Conservation (phyloP, 2,329 filamentous ascomycete genomes). For the Scedosporium boydii region DNA sequence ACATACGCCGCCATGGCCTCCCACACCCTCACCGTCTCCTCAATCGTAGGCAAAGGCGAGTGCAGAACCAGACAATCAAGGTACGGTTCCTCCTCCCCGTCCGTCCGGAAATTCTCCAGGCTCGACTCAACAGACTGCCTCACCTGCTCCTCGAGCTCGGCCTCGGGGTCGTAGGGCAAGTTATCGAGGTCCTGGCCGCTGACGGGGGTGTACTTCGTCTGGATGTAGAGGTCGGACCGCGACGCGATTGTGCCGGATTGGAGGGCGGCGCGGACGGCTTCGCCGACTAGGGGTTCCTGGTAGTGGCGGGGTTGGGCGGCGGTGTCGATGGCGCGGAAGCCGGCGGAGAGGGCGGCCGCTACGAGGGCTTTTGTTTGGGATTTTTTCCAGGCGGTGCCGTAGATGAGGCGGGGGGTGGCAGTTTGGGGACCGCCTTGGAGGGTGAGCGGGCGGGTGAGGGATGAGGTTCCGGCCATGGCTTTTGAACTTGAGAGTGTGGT, state of each 20-base stretch:
- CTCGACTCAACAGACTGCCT: constrained; percentile 58
- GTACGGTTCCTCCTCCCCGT: constrained; percentile 28
- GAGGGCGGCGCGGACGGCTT: constrained; percentile 55
- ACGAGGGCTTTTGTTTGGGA: constrained; percentile 58
- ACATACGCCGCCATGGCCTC: constrained; percentile 55
- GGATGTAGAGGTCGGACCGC: constrained; percentile 54
- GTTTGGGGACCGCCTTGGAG: constrained; percentile 19
- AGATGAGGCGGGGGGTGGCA: constrained; percentile 48
- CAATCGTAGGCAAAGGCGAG: constrained; percentile 36
- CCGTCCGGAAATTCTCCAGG: constrained; percentile 47
- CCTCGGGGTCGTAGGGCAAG: constrained; percentile 52
- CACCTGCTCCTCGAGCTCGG: constrained; percentile 54
- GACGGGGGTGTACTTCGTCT: constrained; percentile 73
- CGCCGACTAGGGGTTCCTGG: constrained; percentile 59
- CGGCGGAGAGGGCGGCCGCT: constrained; percentile 54
- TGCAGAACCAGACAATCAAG: constrained; percentile 71
- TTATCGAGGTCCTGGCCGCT: constrained; percentile 50
- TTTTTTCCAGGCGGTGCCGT: constrained; percentile 84
- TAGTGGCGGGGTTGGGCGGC: constrained; percentile 74
- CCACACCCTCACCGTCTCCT: constrained; percentile 56
- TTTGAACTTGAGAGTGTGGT: not conserved
- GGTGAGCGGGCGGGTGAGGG: constrained; percentile 23
- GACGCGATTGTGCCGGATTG: constrained; percentile 21
- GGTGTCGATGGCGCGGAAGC: constrained; percentile 68
- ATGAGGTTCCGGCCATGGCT: constrained; percentile 12